phyloP scores from a whole-genome alignment of 2,329 filamentous ascomycete species.

The Tolypocladium guangdongense region DNA sequence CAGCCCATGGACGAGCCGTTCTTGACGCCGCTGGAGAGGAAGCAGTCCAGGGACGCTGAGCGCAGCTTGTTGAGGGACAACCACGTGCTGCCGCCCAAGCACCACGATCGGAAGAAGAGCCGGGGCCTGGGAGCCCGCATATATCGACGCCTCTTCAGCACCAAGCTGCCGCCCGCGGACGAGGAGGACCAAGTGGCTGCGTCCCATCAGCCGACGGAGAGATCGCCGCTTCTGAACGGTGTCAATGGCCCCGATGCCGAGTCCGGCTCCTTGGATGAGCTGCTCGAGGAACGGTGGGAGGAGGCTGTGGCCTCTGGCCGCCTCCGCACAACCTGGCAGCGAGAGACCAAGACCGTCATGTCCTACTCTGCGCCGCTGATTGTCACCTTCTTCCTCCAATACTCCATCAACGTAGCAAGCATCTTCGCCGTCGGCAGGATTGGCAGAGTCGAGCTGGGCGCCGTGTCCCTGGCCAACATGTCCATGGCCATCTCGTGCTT shows the following conservation, averaged over 20 bases:
- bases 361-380: conserved; percentile 62
- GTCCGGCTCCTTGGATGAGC: conserved; percentile 35
- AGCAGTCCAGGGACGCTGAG: conserved; percentile 46
- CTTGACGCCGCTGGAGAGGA: conserved; percentile 43
- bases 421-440: conserved; percentile 70
- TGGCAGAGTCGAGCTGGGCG: conserved; percentile 48
- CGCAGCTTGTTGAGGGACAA: conserved; percentile 53
- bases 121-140: conserved; percentile 24
- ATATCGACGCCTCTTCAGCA: conserved; percentile 44
- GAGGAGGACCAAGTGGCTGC: conserved; percentile 27
- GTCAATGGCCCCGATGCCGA: conserved; percentile 22
- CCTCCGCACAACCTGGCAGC: conserved; percentile 84
- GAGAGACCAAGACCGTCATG: conserved; percentile 72
- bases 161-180: conserved; percentile 33
- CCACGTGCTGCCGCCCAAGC: conserved; percentile 53
- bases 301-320: conserved; percentile 70
- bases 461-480: conserved; percentile 50
- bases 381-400: conserved; percentile 64
- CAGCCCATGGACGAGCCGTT: conserved; percentile 32
- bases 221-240: conserved; percentile 26
- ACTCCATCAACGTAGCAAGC: conserved; percentile 72
- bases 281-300: conserved; percentile 65
- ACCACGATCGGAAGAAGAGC: conserved; percentile 23
- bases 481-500: conserved; percentile 70
- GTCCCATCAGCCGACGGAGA: conserved; percentile 28